These are phyloP conservation scores for Candida tibetensis DNA, from an alignment of 805 yeast genomes.

Conservation along the genomic window DNA sequence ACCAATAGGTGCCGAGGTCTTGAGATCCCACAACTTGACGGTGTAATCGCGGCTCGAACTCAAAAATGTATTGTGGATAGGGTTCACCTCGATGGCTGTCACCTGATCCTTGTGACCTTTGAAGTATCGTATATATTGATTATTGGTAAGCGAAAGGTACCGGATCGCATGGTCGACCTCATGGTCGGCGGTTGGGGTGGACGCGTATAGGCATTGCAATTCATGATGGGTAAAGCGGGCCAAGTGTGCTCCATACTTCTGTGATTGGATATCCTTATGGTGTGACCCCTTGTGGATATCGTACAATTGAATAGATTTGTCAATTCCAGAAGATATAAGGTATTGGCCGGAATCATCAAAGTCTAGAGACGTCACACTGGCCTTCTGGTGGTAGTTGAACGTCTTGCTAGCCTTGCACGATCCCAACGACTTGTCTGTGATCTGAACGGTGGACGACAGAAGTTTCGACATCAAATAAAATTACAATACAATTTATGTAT, in stretches of 20 bases:
- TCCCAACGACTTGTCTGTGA: slow-evolving; percentile 25
- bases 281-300: slow-evolving; percentile 70
- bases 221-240: slow-evolving; percentile 80
- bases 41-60: slow-evolving; percentile 75
- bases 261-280: slow-evolving; percentile 67
- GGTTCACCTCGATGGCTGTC: slow-evolving; percentile 67
- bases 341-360: slow-evolving; percentile 83
- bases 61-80: slow-evolving; percentile 60
- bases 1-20: slow-evolving; percentile 66
- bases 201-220: slow-evolving; percentile 73
- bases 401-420: slow-evolving; percentile 43
- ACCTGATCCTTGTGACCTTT: slow-evolving; percentile 83
- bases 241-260: slow-evolving; percentile 88
- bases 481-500: no score
- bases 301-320: slow-evolving; percentile 80
- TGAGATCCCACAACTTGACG: slow-evolving; percentile 83
- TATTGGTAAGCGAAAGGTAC: slow-evolving; percentile 71
- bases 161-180: slow-evolving; percentile 71
- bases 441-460: slow-evolving; percentile 19
- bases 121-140: slow-evolving; percentile 80
- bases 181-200: slow-evolving; percentile 48
- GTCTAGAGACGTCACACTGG: slow-evolving; percentile 66
- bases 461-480: background rate
- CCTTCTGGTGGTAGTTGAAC: slow-evolving; percentile 48
- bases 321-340: slow-evolving; percentile 72